phyloP scores from a whole-genome alignment of 2,329 filamentous ascomycete genomes.

The Metarhizium guizhouense region DNA sequence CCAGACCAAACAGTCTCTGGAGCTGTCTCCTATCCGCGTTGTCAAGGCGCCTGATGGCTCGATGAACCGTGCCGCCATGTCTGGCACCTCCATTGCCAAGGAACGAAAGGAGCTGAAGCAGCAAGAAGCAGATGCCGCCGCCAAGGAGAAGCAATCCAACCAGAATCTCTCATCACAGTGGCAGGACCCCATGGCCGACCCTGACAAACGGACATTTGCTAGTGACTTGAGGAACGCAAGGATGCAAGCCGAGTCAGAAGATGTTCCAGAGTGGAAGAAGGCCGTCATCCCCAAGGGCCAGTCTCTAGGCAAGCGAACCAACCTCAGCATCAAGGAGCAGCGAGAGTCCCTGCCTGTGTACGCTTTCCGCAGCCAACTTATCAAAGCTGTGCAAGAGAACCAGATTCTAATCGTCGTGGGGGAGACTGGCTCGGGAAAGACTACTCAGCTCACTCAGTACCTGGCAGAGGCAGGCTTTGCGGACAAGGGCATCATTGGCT shows the following conservation, averaged over 20 bases:
- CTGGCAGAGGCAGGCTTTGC: constrained; percentile 87
- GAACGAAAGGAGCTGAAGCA: constrained; percentile 84
- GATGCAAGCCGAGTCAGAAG: constrained; percentile 50
- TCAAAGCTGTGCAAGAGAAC: constrained; percentile 79
- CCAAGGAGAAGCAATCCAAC: constrained; percentile 60
- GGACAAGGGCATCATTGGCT: constrained; percentile 83
- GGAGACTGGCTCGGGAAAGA: constrained; percentile 95
- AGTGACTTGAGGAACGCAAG: constrained; percentile 69
- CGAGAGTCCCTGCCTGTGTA: constrained; percentile 82
- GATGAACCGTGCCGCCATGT: constrained; percentile 92
- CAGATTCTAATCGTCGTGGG: constrained; percentile 94
- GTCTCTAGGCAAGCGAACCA: constrained; percentile 76
- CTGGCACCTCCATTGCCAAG: constrained; percentile 78
- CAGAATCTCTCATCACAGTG: constrained; percentile 85
- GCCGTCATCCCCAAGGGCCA: constrained; percentile 72
- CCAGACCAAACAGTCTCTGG: constrained; percentile 92
- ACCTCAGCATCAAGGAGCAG: constrained; percentile 90
- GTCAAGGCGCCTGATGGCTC: constrained; percentile 98
- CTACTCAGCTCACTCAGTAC: constrained; percentile 92
- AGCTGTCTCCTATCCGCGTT: constrained; percentile 89
- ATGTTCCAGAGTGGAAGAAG: constrained; percentile 87
- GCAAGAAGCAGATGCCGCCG: constrained; percentile 71
- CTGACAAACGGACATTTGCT: constrained; percentile 81
- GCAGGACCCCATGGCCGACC: constrained; percentile 91
- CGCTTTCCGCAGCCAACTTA: constrained; percentile 77